phyloP scores from a whole-genome alignment of 176 grass and related monocot species.

The Typha latifolia region DNA sequence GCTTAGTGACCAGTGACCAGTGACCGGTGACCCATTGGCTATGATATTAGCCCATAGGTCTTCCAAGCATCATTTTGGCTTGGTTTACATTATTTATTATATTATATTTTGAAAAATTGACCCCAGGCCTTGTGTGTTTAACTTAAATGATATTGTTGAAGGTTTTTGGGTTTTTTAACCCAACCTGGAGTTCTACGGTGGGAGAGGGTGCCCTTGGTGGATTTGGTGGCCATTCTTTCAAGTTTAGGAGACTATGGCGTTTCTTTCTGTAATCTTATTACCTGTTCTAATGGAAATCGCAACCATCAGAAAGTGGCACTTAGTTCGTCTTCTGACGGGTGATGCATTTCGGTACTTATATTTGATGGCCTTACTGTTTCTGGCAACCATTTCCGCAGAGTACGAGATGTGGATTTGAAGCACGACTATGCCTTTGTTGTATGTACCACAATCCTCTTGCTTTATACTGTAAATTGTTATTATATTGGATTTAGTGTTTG shows the following conservation, averaged over 20 bases:
- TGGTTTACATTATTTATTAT: neutral
- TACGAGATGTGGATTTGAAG: slow-evolving; percentile 99
- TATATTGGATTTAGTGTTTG: neutral
- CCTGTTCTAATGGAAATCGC: slow-evolving; percentile 52
- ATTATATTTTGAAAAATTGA: slow-evolving; percentile 37
- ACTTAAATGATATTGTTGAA: slow-evolving; percentile 99
- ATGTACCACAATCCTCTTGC: slow-evolving; percentile 26
- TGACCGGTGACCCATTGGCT: neutral
- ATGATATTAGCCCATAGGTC: neutral
- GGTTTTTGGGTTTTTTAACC: slow-evolving; percentile 87
- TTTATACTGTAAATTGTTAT: neutral
- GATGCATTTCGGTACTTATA: slow-evolving; percentile 44
- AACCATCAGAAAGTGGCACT: slow-evolving; percentile 9
- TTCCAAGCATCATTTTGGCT: neutral
- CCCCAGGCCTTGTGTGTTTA: slow-evolving; percentile 51
- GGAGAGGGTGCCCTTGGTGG: slow-evolving; percentile 91
- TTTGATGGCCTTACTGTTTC: slow-evolving; percentile 70
- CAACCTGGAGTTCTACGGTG: slow-evolving; percentile 84
- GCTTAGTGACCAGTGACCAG: neutral
- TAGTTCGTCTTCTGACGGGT: slow-evolving; percentile 27
- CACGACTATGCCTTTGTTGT: slow-evolving; percentile 98
- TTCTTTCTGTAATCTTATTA: slow-evolving; percentile 84
- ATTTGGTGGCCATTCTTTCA: slow-evolving; percentile 81
- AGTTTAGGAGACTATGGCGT: slow-evolving; percentile 88
- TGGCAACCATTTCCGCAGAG: slow-evolving; percentile 93